Evolutionary conservation across 371 early-diverging fungal species (phyloP).

Genomic region (Mucor irregularis): DNA sequence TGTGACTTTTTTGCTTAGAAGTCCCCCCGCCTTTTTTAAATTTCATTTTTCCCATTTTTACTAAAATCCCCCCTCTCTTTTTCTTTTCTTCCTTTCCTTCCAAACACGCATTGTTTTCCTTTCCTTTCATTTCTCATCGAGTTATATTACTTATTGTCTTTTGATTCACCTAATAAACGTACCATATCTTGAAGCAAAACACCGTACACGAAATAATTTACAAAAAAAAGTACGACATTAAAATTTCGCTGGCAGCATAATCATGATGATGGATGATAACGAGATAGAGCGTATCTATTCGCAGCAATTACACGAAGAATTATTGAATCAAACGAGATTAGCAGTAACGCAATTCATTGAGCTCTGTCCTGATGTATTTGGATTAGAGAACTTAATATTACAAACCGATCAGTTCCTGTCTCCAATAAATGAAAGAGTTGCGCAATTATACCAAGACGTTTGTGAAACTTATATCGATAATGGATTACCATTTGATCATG

Average conservation of each 20-base stretch:
- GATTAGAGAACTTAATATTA: slow-evolving; percentile 36
- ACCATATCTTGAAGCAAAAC: too few relatives aligned
- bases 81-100: background rate
- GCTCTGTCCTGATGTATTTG: slow-evolving; percentile 37
- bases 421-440: slow-evolving; percentile 29
- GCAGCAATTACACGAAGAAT: slow-evolving; percentile 36
- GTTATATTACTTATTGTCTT: background rate
- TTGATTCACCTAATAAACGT: background rate
- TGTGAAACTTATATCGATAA: slow-evolving; percentile 36
- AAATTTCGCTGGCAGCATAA: slow-evolving; percentile 12
- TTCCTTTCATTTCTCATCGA: background rate
- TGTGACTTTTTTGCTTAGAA: background rate
- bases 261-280: slow-evolving; percentile 19
- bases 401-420: slow-evolving; percentile 17
- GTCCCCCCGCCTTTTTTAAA: background rate
- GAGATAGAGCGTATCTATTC: slow-evolving; percentile 25
- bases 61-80: too few relatives aligned
- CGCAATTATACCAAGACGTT: slow-evolving; percentile 35
- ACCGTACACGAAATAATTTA: too few relatives aligned
- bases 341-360: slow-evolving; percentile 40
- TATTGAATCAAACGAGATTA: slow-evolving; percentile 30
- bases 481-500: slow-evolving; percentile 42
- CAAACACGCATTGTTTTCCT: background rate
- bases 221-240: background rate
- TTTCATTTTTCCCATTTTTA: too few relatives aligned